Conservation (phyloP, 164 flowering plant species). For the Piper longum region DNA sequence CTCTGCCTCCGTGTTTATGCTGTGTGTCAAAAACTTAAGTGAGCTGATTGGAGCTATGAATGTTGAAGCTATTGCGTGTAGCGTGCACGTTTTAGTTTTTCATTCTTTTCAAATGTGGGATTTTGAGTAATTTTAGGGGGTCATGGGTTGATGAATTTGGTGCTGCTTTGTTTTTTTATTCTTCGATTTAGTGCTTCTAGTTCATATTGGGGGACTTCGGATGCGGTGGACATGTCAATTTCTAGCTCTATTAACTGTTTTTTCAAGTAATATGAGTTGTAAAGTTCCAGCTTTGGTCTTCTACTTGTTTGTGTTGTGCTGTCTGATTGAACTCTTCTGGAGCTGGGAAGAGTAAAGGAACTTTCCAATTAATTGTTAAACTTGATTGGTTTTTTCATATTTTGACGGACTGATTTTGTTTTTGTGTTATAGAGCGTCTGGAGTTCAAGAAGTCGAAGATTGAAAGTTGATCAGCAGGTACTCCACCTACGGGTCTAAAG, state of each 20-base stretch:
- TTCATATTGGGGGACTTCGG: no score
- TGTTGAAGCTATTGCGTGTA: no score
- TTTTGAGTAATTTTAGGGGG: no score
- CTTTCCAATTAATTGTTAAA: background rate
- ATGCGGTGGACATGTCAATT: background rate
- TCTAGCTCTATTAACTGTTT: no score
- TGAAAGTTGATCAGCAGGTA: background rate
- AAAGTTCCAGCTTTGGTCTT: background rate
- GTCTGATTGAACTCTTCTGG: no score
- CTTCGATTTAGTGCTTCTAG: no score
- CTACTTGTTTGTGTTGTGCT: no score
- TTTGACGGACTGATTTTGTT: background rate
- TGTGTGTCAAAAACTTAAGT: conserved; percentile 23
- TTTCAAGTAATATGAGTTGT: background rate
- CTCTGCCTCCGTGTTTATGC: conserved; percentile 5
- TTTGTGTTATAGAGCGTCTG: background rate
- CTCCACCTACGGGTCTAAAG: no score
- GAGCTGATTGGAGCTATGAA: no score
- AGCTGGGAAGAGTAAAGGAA: no score
- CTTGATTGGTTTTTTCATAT: background rate
- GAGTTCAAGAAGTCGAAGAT: background rate
- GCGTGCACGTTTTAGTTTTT: background rate
- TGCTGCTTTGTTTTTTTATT: no score
- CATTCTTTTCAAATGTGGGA: background rate
- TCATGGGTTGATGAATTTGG: no score